A percentile compares a stretch with the other conserved stretches of the same genome.
These are phyloP conservation scores for Aspergillus texensis DNA, from an alignment of 2,329 filamentous ascomycete species.

Conservation along the genomic window DNA sequence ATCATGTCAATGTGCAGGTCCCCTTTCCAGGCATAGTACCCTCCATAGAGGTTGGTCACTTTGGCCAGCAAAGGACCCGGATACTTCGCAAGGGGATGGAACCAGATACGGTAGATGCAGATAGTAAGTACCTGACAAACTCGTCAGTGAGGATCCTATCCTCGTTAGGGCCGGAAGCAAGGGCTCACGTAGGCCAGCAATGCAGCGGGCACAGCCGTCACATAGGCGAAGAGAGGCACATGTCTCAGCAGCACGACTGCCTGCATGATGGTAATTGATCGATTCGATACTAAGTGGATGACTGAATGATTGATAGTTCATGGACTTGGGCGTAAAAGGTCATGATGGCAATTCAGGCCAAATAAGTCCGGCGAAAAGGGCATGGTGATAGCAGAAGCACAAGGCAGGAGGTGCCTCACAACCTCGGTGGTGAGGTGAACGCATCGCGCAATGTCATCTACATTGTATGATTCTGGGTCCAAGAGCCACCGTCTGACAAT, in stretches of 20 bases:
- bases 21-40: conserved; percentile 27
- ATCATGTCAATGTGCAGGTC: conserved; percentile 32
- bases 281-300: not conserved
- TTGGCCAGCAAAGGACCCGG: conserved; percentile 67
- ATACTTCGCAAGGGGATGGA: conserved; percentile 65
- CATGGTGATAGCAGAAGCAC: not conserved
- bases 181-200: not conserved
- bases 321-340: not conserved
- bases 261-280: not conserved
- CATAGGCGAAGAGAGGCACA: not conserved
- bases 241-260: not conserved
- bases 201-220: not conserved
- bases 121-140: not conserved
- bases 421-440: not conserved
- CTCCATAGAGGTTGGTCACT: conserved; percentile 55
- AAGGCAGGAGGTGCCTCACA: not conserved
- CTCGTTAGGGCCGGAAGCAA: not conserved
- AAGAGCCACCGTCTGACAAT: not conserved
- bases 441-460: not conserved
- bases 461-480: not conserved
- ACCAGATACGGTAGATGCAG: conserved; percentile 1
- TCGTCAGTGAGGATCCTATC: not conserved
- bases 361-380: not conserved
- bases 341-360: not conserved
- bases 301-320: not conserved